Evolutionary conservation across 179 eudicot species (phyloP), one percentile per base, ranked within the genome.

Genomic region (Carnegiea gigantea): DNA sequence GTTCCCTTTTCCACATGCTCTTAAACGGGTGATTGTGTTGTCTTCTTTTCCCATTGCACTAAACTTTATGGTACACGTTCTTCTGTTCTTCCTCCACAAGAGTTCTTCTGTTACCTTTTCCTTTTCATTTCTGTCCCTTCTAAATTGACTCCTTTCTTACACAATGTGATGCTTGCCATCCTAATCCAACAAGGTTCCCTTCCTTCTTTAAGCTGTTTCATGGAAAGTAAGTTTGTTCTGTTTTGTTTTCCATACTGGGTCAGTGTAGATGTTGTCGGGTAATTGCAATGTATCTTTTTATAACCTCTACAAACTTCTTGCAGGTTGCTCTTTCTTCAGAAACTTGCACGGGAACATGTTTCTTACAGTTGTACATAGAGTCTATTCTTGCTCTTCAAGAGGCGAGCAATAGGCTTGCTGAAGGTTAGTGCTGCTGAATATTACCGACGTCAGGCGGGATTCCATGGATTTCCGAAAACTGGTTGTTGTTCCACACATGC

Each of bases 321-420:
- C 92, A 95, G 99, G 93, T 95, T 85, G 98, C 99, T 82, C 98
- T 95, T 82, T 98, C 99, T 67, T 79, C 87, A 70, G 99, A 96
- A 81, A 80, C 95, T 59, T 87, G 90, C 76, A 91, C 97, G 7
- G 96, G 93, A 46, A 87, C 95, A 78, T 96, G 98, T 83, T 96
- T 91, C 89, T 87, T 96, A 81, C 96, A 96, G 76, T 89, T 88
- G 78, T 96, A 92, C 91, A 96, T 96, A 49, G 98, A 96, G 85
- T 94, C 89, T 71, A 90, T 96, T 86, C 89, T 96, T 81, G 94
- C 97, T 67, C 90, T 92, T 76, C 97, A 93, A 88, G 95, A 92
- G 68, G 91, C 97, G 78, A 96, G 98, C 86, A 82, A 87, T 79
- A 88, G 79, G 82, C 82, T 88, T 73, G 86, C 79, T 49, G 89